Evolutionary conservation across 805 yeast species (phyloP).

Genomic region (Ogataea kodamae): DNA sequence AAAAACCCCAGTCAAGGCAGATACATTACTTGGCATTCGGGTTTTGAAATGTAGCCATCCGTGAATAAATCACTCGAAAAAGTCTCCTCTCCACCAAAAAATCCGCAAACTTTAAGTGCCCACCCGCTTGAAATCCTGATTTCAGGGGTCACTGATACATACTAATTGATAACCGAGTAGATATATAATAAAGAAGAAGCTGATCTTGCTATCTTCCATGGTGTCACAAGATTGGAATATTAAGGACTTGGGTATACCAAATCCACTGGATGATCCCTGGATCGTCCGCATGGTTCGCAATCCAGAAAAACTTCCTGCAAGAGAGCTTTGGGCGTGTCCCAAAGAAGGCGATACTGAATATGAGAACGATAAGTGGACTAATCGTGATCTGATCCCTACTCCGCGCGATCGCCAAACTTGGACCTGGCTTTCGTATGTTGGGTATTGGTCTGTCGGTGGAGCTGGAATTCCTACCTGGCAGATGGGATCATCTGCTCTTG

Average conservation of each 20-base stretch:
- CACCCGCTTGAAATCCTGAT: too few relatives aligned
- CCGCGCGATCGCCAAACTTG: constrained; percentile 45
- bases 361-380: constrained; percentile 31
- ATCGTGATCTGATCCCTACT: constrained; percentile 43
- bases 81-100: too few relatives aligned
- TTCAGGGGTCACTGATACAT: too few relatives aligned
- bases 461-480: constrained; percentile 23
- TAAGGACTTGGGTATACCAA: constrained; percentile 14
- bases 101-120: too few relatives aligned
- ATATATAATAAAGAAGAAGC: too few relatives aligned
- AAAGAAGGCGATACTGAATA: constrained; percentile 28
- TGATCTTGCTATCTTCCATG: too few relatives aligned
- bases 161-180: constrained; percentile 1
- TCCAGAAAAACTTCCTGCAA: constrained; percentile 13
- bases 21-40: too few relatives aligned
- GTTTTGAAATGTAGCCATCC: too few relatives aligned
- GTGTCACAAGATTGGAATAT: constrained; percentile 10
- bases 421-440: constrained; percentile 42
- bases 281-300: constrained; percentile 14
- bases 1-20: too few relatives aligned
- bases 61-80: too few relatives aligned
- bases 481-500: constrained; percentile 20
- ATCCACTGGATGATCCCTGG: constrained; percentile 20
- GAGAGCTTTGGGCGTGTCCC: constrained; percentile 30
- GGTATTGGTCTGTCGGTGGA: constrained; percentile 40